Base-by-base conservation (phyloP, 108 stramenopile species). In the Discostella stelligeroides region DNA sequence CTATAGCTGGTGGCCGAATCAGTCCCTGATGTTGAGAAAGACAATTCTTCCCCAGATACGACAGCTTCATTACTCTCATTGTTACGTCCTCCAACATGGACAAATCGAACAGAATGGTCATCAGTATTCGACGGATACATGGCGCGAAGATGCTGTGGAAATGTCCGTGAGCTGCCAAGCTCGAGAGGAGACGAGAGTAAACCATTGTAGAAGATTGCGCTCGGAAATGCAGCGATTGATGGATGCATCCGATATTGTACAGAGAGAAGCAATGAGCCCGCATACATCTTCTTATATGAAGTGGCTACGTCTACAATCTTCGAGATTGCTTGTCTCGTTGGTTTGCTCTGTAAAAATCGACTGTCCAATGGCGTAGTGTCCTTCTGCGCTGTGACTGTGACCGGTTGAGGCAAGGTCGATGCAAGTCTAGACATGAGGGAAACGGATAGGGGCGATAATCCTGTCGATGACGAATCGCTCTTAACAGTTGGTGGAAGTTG, bases 161-260 rank as follows among this genome's bases (percentile, higher is more conserved):
- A 84, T 17, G 72, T 65, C 24, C 94, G 84, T 25, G 63, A 49
- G 24, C 25, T 29, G 29, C 63, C 64, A 28, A 95, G 65, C 58
- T 79, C 70, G 9, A 73, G 49, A 20, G 91, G 94, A n/a, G 88
- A 85, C 11, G 85, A 51, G 1, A 92, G 73, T 25, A 92, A 70
- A 21, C 88, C 85, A 60, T 93, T 84, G 72, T 96, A 96, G 63
- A 94, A 97, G 12, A 90, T 61, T 2, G 87, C 88, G n/a, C 86
- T 92, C 0, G 96, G 89, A 68, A 96, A 98, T 20, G 93, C 91
- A n/a, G 94, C 82, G 49, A 98, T 96, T n/a, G 84, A 85, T 15
- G 97, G 96, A 73, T 96, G 97, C 98, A 98, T 98, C 27, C 98
- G 87, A 82, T 97, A 97, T 64, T 96, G 95, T 6, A 87, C 68